Base-by-base conservation (phyloP, 1,139 yeast species). In the Pichia sp. region DNA sequence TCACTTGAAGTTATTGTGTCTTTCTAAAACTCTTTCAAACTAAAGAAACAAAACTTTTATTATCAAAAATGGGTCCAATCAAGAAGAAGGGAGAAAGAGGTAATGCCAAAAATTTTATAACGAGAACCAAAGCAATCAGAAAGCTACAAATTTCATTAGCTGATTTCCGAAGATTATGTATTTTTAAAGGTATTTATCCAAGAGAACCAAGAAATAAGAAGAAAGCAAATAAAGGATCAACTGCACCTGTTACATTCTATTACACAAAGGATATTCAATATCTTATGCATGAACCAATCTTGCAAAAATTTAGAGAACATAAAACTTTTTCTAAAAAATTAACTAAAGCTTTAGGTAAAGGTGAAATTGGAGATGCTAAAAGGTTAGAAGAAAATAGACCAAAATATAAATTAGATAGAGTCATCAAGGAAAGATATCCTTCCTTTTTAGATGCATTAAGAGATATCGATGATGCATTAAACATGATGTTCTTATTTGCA, bases 111-210 rank as follows among this genome's bases (percentile, higher is more conserved):
- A 88, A 89, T 73, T 93, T 84, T 73, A 80, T 93, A 67, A 91
- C 98, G 54, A 81, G 99, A 72, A 86, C 97, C 1, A 96, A 89
- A 70, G 99, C 99, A 6, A 87, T 93, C 54, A 85, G 87, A 70
- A 89, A 85, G 69, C 76, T 93, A 58, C 99, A 93, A 71, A 87
- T 95, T 46, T 87, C 98, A 2, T 77, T 95, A 55, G 97, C 98
- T n/a, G 99, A 93, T 72, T 93, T 93, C 80, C 87, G 99, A 73
- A 81, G 98, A 67, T 79, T 93, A 65, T 93, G 99, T 78, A 93
- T 93, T 68, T 89, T 93, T 79, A 93, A 93, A 70, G 99, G 99
- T 47, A 85, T 86, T 57, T 86, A 84, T 69, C 99, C 99, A 53
- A 81, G 99, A 69, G 99, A 93, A 68, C 98, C 99, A 50, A 78